phyloP scores from a whole-genome alignment of 371 early-diverging fungal genomes.

The Mortierella sp. region DNA sequence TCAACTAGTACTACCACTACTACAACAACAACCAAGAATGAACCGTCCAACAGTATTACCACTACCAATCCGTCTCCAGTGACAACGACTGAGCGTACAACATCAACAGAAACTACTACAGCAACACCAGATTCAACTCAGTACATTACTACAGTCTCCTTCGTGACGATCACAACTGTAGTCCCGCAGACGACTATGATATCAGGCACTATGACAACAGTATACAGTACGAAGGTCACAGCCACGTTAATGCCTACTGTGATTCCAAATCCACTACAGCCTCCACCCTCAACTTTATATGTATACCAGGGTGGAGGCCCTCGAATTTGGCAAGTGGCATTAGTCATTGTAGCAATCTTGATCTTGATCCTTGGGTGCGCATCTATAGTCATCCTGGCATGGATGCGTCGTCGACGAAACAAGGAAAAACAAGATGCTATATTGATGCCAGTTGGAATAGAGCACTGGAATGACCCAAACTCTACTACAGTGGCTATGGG shows the following conservation, averaged over 20 bases:
- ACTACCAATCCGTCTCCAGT: background rate
- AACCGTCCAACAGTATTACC: background rate
- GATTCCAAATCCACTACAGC: constrained; percentile 35
- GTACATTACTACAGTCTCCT: constrained; percentile 28
- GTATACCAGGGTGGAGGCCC: background rate
- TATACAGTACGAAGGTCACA: constrained; percentile 10
- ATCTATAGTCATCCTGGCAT: constrained; percentile 7
- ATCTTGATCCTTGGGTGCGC: constrained; percentile 13
- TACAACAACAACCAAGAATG: background rate
- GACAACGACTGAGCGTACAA: background rate
- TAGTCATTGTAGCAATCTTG: constrained; percentile 18
- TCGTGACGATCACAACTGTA: constrained; percentile 27
- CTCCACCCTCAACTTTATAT: background rate
- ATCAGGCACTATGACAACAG: constrained; percentile 23
- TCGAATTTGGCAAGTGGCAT: constrained; percentile 22
- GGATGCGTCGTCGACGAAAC: constrained; percentile 14
- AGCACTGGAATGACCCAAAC: constrained; percentile 20
- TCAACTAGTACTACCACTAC: background rate
- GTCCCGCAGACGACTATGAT: constrained; percentile 30
- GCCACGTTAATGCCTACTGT: constrained; percentile 10
- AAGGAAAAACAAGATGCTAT: background rate
- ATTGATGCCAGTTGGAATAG: constrained; percentile 5
- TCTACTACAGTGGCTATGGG: constrained; percentile 7
- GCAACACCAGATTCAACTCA: constrained; percentile 21
- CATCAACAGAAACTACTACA: background rate